Conservation (phyloP, 441 rosid genomes). For the Pelargonium myrrhifolium region DNA sequence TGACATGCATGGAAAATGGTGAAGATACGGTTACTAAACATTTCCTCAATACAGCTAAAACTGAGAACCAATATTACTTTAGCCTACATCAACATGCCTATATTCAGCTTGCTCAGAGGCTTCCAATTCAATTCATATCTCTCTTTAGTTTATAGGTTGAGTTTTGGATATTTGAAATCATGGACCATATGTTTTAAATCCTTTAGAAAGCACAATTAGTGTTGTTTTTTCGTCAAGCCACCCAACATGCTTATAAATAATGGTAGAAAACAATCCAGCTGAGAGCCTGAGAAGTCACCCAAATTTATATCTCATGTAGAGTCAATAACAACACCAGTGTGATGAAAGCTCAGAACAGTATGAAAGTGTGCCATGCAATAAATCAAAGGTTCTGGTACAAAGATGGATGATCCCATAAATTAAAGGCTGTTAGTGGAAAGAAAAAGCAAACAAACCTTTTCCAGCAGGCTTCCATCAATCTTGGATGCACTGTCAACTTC, state of each 20-base stretch:
- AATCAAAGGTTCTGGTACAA: too few species aligned
- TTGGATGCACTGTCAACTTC: conserved; percentile 61
- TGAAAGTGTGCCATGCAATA: too few species aligned
- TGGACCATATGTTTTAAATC: background rate
- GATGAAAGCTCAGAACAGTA: too few species aligned
- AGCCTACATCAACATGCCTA: too few species aligned
- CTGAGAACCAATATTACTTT: background rate
- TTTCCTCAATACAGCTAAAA: background rate
- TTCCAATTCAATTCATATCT: background rate
- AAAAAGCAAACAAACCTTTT: conserved; percentile 49
- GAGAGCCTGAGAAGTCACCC: too few species aligned
- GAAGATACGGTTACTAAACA: background rate
- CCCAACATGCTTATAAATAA: background rate
- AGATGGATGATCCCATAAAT: background rate
- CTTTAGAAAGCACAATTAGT: background rate
- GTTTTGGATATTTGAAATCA: background rate
- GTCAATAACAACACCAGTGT: too few species aligned
- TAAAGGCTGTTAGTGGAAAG: background rate
- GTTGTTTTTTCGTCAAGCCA: background rate
- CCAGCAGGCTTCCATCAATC: conserved; percentile 57
- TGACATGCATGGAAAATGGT: background rate
- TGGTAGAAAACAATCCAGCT: background rate
- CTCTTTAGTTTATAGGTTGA: too few species aligned
- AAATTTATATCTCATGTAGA: too few species aligned
- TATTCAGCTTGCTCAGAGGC: background rate